Base-by-base conservation (phyloP, 495 filamentous ascomycete genomes). In the Neurospora hispaniola region DNA sequence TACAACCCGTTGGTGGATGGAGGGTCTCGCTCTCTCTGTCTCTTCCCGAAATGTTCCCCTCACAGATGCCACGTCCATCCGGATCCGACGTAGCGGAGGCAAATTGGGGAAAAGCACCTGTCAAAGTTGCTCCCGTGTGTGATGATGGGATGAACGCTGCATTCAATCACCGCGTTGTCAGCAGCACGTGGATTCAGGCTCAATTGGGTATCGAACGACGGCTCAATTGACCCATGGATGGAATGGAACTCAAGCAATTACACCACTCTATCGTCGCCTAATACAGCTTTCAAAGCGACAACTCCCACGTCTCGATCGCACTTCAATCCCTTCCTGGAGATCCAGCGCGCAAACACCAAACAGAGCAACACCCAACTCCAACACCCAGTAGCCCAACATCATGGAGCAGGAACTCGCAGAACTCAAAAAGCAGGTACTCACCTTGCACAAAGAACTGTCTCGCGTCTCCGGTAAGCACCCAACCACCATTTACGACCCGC, bases 381-480 rank as follows among this genome's bases (percentile, higher is more conserved):
- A 35, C 54, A 62, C 11, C 11, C 16, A 31, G 12, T 18, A 31
- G 12, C 27, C 27, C 54, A 31, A 8, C 44, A 83, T 84, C 44
- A 83, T 84, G 79, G 79, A 76, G 43, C 78, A 78, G 43, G 82
- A 84, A 72, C 74, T 85, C 70, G 80, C 81, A 70, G 82, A 83
- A 54, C 79, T 85, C 68, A 84, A 84, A 74, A 75, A 81, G 73
- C 76, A 81, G 74, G 82, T 85, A 5, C 78, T 78, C 39, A 75
- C 78, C 23, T 71, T 85, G 39, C 77, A 78, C 31, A 80, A 79
- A 62, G 78, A 85, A 68, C 75, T 85, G 2, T 77, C 76, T 0
- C 74, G 81, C 3, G 74, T 85, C 42, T 74, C 76, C 48, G 82
- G 82, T 77, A 73, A 68, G 76, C 66, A 18, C 69, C 66, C 41